A percentile compares a stretch with the other conserved stretches of the same genome.
Conservation (phyloP, 305 asterid genomes). For the Striga hermonthica region DNA sequence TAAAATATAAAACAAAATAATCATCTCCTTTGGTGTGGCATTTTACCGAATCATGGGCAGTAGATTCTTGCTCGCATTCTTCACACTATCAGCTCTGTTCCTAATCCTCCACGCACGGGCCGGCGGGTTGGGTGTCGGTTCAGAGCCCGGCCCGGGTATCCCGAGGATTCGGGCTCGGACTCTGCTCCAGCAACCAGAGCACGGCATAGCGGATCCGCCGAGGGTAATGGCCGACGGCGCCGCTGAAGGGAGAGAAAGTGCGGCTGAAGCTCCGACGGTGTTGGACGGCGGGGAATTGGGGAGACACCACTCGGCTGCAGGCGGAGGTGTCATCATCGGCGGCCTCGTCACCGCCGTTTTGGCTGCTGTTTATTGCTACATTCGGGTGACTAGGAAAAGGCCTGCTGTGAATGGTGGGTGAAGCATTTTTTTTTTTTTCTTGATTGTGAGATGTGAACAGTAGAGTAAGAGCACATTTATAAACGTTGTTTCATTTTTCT, state of each 20-base stretch:
- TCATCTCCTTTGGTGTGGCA: neutral
- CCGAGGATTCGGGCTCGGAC: slow-evolving; percentile 19
- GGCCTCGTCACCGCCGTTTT: slow-evolving; percentile 68
- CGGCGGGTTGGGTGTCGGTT: slow-evolving; percentile 14
- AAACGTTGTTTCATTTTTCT: no score
- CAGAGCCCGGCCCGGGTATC: slow-evolving; percentile 18
- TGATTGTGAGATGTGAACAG: slow-evolving; percentile 25
- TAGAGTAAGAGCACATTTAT: slow-evolving; percentile 14
- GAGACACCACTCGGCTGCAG: slow-evolving; percentile 53
- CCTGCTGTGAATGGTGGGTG: slow-evolving; percentile 21
- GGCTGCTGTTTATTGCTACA: slow-evolving; percentile 74
- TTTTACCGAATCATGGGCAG: slow-evolving; percentile 41
- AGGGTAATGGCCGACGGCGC: slow-evolving; percentile 17
- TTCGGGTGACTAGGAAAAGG: slow-evolving; percentile 57
- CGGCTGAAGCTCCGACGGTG: slow-evolving; percentile 50
- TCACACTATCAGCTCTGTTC: slow-evolving; percentile 40
- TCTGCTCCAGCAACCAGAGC: slow-evolving; percentile 27
- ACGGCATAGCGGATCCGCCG: slow-evolving; percentile 36
- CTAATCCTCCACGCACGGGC: slow-evolving; percentile 32
- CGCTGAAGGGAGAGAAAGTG: slow-evolving; percentile 22
- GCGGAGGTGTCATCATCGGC: slow-evolving; percentile 74
- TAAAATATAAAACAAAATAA: neutral
- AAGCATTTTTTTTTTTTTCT: neutral
- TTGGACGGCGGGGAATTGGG: slow-evolving; percentile 35
- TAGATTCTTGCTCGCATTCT: slow-evolving; percentile 24